Evolutionary conservation across 352 stramenopile species (phyloP).

Genomic region (Pythium volutum): DNA sequence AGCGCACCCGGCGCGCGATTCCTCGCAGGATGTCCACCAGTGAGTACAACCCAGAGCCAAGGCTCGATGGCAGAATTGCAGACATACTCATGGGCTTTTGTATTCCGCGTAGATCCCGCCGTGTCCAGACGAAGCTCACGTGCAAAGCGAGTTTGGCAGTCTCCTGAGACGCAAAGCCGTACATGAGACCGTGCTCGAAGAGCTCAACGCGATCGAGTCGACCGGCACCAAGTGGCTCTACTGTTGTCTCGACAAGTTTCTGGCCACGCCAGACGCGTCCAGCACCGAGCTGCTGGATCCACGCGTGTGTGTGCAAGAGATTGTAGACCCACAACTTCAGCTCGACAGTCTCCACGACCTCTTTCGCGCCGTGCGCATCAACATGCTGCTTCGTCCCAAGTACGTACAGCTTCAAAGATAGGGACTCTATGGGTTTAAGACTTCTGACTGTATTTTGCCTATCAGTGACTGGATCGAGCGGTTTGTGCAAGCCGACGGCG

Average conservation of each 20-base stretch:
- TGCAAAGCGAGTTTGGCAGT: constrained; percentile 45
- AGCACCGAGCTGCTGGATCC: constrained; percentile 51
- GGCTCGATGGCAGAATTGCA: too few species aligned
- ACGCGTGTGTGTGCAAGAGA: constrained; percentile 44
- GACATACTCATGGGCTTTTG: too few species aligned
- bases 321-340: constrained; percentile 37
- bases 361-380: constrained; percentile 61
- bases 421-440: too few species aligned
- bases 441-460: too few species aligned
- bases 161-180: constrained; percentile 34
- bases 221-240: constrained; percentile 71
- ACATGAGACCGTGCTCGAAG: constrained; percentile 28
- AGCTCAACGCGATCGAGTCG: constrained; percentile 43
- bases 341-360: constrained; percentile 40
- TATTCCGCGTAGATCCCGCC: constrained; percentile 43
- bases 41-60: constrained; percentile 29
- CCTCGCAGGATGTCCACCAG: constrained; percentile 55
- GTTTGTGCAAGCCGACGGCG: constrained; percentile 43
- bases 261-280: constrained; percentile 21
- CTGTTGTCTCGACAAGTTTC: constrained; percentile 58
- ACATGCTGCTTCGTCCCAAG: constrained; percentile 47
- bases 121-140: constrained; percentile 32
- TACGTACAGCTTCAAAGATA: too few species aligned
- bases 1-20: constrained; percentile 34
- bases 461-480: constrained; percentile 52